Conservation (phyloP, 805 yeast species). For the Metschnikowia rubicola region DNA sequence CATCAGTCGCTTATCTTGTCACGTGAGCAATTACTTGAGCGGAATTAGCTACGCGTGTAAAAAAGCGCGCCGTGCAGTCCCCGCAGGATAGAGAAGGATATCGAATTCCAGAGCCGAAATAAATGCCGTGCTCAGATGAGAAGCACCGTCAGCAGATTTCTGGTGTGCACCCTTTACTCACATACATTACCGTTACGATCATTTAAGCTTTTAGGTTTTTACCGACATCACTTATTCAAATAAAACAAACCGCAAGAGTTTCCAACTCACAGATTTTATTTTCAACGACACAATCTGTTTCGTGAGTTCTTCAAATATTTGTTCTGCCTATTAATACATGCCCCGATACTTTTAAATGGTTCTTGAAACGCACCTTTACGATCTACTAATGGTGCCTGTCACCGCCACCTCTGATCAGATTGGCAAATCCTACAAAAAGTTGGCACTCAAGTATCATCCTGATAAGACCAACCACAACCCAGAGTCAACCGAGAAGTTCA, state of each 20-base stretch:
- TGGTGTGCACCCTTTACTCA: not conserved
- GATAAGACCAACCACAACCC: conserved; percentile 55
- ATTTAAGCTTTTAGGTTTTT: not conserved
- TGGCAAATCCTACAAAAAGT: conserved; percentile 38
- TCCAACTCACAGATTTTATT: too few relatives aligned
- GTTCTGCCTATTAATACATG: too few relatives aligned
- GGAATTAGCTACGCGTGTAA: conserved; percentile 5
- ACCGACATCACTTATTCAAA: too few relatives aligned
- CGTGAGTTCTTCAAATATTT: too few relatives aligned
- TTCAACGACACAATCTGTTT: too few relatives aligned
- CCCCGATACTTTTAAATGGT: conserved; percentile 12
- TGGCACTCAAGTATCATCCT: conserved; percentile 58
- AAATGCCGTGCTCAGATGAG: conserved; percentile 3
- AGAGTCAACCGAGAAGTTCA: conserved; percentile 51
- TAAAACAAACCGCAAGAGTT: too few relatives aligned
- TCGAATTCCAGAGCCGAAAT: conserved; percentile 16
- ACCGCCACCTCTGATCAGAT: conserved; percentile 37
- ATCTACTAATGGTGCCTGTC: conserved; percentile 30
- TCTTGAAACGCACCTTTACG: conserved; percentile 31
- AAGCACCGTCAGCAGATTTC: not conserved
- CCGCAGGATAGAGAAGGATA: conserved; percentile 8
- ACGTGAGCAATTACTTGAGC: not conserved
- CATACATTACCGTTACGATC: not conserved
- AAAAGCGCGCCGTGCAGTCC: conserved; percentile 9
- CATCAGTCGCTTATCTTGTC: conserved; percentile 4